Conservation (phyloP, 257 asterid species). For the Mentha longifolia region DNA sequence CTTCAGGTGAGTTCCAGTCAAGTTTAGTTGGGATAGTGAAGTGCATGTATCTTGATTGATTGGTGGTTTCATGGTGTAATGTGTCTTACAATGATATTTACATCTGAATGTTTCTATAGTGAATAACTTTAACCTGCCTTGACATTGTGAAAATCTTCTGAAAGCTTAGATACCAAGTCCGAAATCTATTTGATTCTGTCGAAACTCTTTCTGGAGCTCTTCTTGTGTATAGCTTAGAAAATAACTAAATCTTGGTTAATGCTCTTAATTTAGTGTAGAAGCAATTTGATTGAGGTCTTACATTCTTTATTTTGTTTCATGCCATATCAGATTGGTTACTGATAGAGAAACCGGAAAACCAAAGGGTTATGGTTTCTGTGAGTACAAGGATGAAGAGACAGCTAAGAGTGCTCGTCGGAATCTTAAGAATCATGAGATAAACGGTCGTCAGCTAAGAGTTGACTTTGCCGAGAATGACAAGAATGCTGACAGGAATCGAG, state of each 20-base stretch:
- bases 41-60: not conserved
- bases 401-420: slow-evolving; percentile 96
- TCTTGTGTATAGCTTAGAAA: not conserved
- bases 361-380: slow-evolving; percentile 97
- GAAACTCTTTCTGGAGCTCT: not conserved
- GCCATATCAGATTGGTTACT: slow-evolving; percentile 66
- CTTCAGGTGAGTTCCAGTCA: slow-evolving; percentile 66
- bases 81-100: not conserved
- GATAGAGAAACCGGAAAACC: slow-evolving; percentile 99
- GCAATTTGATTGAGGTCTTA: not conserved
- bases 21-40: not conserved
- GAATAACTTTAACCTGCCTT: too few species aligned
- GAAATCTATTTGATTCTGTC: not conserved
- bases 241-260: slow-evolving; percentile 8
- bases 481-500: slow-evolving; percentile 75
- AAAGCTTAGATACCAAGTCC: too few species aligned
- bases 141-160: too few species aligned
- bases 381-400: slow-evolving; percentile 96
- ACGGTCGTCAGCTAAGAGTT: slow-evolving; percentile 93
- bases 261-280: not conserved
- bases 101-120: not conserved
- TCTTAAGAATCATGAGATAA: slow-evolving; percentile 89
- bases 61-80: slow-evolving; percentile 13
- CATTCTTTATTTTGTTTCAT: not conserved
- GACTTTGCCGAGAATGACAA: slow-evolving; percentile 97